Base-by-base conservation (phyloP, 2,329 filamentous ascomycete species). In the Piedraia hortae region DNA sequence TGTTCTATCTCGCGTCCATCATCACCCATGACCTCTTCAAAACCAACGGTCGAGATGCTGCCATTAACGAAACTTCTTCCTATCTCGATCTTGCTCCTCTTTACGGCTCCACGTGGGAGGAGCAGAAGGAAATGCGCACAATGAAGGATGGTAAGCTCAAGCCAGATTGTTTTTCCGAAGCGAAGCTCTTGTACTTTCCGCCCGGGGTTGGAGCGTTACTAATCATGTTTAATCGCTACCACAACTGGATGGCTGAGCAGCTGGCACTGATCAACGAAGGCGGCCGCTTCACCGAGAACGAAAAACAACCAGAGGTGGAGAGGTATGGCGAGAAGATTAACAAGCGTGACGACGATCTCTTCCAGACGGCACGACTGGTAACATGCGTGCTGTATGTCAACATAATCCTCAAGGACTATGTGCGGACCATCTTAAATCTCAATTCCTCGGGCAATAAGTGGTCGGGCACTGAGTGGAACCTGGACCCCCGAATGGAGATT, bases 211-310 rank as follows among this genome's bases (percentile, higher is more conserved):
- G 62, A 19, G 57, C 59, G 6, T 45, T 73, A 31, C 41, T 75
- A 16, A 61, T 74, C 31, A 59, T 71, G 46, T 74, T 70, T 50
- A 59, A 57, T 26, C 47, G 52, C 11, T 88, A 88, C 46, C 82
- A 91, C 46, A 91, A 93, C 45, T 59, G 85, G 31, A 62, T 78
- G 0, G 78, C 73, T 2, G 59, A 65, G 24, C 70, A 82, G 28
- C 51, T 91, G 10, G 72, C 72, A 0, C 49, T 57, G n/a, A 82
- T 91, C 44, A 90, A 91, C 35, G 80, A 91, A 35, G 62, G 63
- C 19, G 66, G 64, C 9, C 61, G 73, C 11, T 91, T 90, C 45
- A 60, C 56, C 1, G 66, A 63, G 60, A 37, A 22, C 0, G 34
- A 28, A 1, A n/a, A n/a, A n/a, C n/a, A n/a, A n/a, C n/a, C n/a